Conservation (phyloP, 2,329 filamentous ascomycete species). For the Stachybotrys chartarum region DNA sequence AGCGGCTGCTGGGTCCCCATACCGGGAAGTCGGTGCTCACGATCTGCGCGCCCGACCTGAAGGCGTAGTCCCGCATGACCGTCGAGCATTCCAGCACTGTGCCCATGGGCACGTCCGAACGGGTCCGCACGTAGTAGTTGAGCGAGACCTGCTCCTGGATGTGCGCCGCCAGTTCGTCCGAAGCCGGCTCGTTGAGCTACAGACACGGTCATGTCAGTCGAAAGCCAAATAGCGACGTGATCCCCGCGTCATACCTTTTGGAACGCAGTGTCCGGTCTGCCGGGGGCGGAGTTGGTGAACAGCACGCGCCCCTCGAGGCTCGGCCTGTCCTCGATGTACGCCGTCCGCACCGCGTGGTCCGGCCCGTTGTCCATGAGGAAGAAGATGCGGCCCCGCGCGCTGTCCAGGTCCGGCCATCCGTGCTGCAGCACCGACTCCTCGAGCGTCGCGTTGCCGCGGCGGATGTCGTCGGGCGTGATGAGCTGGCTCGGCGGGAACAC, state of each 20-base stretch:
- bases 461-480: slow-evolving; percentile 39
- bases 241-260: slow-evolving; percentile 24
- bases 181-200: slow-evolving; percentile 35
- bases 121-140: slow-evolving; percentile 41
- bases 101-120: slow-evolving; percentile 36
- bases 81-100: slow-evolving; percentile 34
- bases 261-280: slow-evolving; percentile 36
- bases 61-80: slow-evolving; percentile 30
- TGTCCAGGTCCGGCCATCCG: slow-evolving; percentile 40
- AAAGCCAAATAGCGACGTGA: not conserved
- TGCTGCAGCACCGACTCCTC: slow-evolving; percentile 35
- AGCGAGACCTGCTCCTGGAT: slow-evolving; percentile 36
- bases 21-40: slow-evolving; percentile 41
- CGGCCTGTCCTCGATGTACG: slow-evolving; percentile 26
- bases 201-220: not conserved
- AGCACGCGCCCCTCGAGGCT: slow-evolving; percentile 35
- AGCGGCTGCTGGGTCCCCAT: slow-evolving; percentile 38
- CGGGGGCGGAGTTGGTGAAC: slow-evolving; percentile 40
- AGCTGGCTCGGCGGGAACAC: slow-evolving; percentile 32
- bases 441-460: slow-evolving; percentile 30
- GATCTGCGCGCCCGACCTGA: slow-evolving; percentile 39
- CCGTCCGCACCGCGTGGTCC: slow-evolving; percentile 24
- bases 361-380: slow-evolving; percentile 45
- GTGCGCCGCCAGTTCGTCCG: slow-evolving; percentile 23
- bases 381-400: slow-evolving; percentile 35